Conservation (phyloP, 2,329 filamentous ascomycete species). For the Aaosphaeria arxii region DNA sequence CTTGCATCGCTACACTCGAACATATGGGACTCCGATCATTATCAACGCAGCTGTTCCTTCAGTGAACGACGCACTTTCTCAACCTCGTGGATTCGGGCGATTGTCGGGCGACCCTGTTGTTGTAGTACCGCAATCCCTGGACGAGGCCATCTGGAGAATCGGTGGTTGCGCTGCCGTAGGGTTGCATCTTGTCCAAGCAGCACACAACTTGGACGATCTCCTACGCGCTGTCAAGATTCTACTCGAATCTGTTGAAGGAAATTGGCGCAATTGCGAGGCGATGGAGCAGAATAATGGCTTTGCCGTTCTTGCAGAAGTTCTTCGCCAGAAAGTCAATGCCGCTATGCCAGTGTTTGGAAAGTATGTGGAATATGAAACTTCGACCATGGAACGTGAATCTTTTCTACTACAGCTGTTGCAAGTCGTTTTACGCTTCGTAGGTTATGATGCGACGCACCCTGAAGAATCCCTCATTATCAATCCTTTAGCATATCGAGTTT, state of each 20-base stretch:
- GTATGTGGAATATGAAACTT: constrained; percentile 32
- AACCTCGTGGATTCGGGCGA: constrained; percentile 75
- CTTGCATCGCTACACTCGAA: constrained; percentile 66
- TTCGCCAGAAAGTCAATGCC: constrained; percentile 75
- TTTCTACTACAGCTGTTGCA: constrained; percentile 64
- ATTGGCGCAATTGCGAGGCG: constrained; percentile 96
- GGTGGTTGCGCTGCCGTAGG: constrained; percentile 87
- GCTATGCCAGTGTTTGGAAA: constrained; percentile 50
- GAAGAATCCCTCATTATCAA: constrained; percentile 93
- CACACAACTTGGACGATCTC: constrained; percentile 67
- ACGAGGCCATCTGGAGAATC: constrained; percentile 88
- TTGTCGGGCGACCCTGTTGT: constrained; percentile 82
- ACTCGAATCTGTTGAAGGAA: constrained; percentile 81
- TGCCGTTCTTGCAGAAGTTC: constrained; percentile 76
- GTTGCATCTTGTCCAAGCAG: constrained; percentile 78
- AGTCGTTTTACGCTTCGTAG: constrained; percentile 79
- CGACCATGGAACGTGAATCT: constrained; percentile 45
- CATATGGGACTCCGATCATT: constrained; percentile 73
- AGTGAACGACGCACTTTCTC: constrained; percentile 83
- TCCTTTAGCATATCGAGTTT: constrained; percentile 85
- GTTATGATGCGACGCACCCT: constrained; percentile 76
- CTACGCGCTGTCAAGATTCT: constrained; percentile 77
- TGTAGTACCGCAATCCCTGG: constrained; percentile 75
- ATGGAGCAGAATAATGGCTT: constrained; percentile 97
- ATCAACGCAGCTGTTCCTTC: constrained; percentile 86